Evolutionary conservation across 2,329 filamentous ascomycete genomes (phyloP).

Genomic region (Penicillium sp.): DNA sequence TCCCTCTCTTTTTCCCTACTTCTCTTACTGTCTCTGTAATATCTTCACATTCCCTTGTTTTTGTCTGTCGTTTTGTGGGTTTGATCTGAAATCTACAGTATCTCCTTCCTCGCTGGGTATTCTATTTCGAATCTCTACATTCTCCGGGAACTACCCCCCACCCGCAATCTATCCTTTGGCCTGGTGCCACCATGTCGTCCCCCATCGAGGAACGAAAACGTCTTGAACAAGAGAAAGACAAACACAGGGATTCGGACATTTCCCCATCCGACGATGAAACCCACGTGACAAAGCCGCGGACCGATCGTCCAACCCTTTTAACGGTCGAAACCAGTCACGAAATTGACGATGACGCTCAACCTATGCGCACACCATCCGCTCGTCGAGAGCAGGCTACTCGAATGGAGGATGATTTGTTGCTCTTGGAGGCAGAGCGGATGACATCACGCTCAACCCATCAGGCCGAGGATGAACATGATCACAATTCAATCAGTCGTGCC

Average conservation of each 20-base stretch:
- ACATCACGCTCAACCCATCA: conserved; percentile 47
- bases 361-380: conserved; percentile 52
- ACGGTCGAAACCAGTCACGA: conserved; percentile 30
- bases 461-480: conserved; percentile 30
- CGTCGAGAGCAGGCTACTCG: conserved; percentile 60
- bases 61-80: background rate
- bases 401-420: conserved; percentile 64
- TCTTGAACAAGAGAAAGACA: conserved; percentile 30
- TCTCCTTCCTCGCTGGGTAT: too few relatives aligned
- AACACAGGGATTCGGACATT: conserved; percentile 24
- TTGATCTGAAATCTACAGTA: too few relatives aligned
- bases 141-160: conserved; percentile 2
- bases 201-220: conserved; percentile 33
- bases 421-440: conserved; percentile 64
- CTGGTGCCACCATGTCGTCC: conserved; percentile 38
- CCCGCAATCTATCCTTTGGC: conserved; percentile 19
- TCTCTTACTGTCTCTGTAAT: too few relatives aligned
- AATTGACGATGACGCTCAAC: conserved; percentile 4
- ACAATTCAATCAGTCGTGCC: conserved; percentile 51
- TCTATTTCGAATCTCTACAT: background rate
- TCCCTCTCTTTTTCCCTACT: too few relatives aligned
- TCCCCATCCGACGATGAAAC: conserved; percentile 35
- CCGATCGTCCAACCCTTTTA: conserved; percentile 15
- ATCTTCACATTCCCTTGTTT: conserved; percentile 8
- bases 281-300: conserved; percentile 25